Evolutionary conservation across 2,329 filamentous ascomycete genomes (phyloP).

Genomic region (Zymoseptoria crescenta): DNA sequence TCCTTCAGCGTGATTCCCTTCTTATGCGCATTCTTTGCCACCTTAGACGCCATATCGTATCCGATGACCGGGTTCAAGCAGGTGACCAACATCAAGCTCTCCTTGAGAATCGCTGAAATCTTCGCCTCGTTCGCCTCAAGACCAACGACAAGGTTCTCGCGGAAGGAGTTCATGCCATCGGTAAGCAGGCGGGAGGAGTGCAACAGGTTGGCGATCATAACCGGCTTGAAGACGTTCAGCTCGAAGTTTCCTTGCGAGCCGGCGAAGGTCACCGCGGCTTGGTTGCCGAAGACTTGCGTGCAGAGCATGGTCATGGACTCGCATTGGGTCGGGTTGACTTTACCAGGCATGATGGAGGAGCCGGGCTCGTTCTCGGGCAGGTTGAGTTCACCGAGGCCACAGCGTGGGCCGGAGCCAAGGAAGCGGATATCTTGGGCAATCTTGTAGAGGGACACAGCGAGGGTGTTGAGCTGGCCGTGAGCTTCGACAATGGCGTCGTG

Average conservation of each 20-base stretch:
- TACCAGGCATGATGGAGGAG: constrained; percentile 97
- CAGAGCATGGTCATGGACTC: constrained; percentile 97
- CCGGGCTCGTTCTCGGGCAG: constrained; percentile 98
- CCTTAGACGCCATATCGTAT: constrained; percentile 94
- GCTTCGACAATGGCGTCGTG: constrained; percentile 96
- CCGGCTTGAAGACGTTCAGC: constrained; percentile 97
- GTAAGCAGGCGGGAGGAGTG: constrained; percentile 83
- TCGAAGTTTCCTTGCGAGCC: constrained; percentile 98
- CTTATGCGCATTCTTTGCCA: constrained; percentile 98
- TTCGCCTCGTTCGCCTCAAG: constrained; percentile 90
- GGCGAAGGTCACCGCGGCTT: constrained; percentile 84
- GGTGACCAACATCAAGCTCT: constrained; percentile 97
- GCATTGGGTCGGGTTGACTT: constrained; percentile 98
- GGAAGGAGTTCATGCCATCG: constrained; percentile 91
- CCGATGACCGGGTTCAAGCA: constrained; percentile 96
- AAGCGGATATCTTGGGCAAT: constrained; percentile 97
- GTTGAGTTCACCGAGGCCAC: constrained; percentile 85
- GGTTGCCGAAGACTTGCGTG: constrained; percentile 95
- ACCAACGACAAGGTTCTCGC: constrained; percentile 83
- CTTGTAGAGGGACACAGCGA: constrained; percentile 88
- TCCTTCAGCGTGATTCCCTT: constrained; percentile 92
- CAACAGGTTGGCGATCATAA: constrained; percentile 89
- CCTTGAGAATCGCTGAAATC: constrained; percentile 82
- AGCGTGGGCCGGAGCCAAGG: constrained; percentile 89
- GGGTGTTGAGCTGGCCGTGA: constrained; percentile 84